Evolutionary conservation across 306 rosid species (phyloP).

Genomic region (Quercus dentata): DNA sequence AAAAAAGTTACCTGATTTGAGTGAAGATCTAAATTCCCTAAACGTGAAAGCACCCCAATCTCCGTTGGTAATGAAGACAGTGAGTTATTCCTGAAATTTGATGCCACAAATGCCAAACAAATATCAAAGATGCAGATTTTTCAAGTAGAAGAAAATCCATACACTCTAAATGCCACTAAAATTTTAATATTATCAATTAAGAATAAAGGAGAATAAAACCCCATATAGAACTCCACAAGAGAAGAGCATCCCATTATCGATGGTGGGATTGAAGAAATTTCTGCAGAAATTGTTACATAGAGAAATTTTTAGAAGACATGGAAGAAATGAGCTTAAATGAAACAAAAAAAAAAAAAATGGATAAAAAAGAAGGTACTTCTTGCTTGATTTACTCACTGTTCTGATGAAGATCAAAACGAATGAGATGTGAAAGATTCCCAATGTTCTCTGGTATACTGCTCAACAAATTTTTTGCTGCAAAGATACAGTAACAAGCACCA

Average conservation of each 20-base stretch:
- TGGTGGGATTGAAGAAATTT: constrained; percentile 72
- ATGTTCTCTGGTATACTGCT: constrained; percentile 63
- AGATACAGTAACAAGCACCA: constrained; percentile 12
- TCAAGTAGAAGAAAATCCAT: constrained; percentile 18
- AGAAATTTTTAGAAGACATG: constrained; percentile 20
- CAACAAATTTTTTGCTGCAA: constrained; percentile 81
- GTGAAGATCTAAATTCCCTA: constrained; percentile 89
- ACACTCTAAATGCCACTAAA: constrained; percentile 15
- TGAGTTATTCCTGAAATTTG: constrained; percentile 62
- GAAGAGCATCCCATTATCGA: constrained; percentile 68
- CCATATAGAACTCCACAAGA: constrained; percentile 78
- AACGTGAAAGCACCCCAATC: constrained; percentile 64
- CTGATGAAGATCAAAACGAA: constrained; percentile 80
- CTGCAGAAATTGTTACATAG: constrained; percentile 39
- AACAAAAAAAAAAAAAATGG: background rate
- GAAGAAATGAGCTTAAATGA: constrained; percentile 1
- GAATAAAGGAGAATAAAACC: constrained; percentile 54
- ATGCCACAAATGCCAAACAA: constrained; percentile 12
- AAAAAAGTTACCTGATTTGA: constrained; percentile 71
- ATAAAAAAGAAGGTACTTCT: background rate
- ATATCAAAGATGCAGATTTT: constrained; percentile 21
- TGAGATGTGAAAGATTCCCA: constrained; percentile 76
- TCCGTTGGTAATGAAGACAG: constrained; percentile 66
- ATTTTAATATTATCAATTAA: constrained; percentile 26
- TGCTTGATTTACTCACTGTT: constrained; percentile 64